Evolutionary conservation across 2,329 filamentous ascomycete genomes (phyloP), one percentile per base, ranked within the genome.

Genomic region (Hypoxylon sp.): DNA sequence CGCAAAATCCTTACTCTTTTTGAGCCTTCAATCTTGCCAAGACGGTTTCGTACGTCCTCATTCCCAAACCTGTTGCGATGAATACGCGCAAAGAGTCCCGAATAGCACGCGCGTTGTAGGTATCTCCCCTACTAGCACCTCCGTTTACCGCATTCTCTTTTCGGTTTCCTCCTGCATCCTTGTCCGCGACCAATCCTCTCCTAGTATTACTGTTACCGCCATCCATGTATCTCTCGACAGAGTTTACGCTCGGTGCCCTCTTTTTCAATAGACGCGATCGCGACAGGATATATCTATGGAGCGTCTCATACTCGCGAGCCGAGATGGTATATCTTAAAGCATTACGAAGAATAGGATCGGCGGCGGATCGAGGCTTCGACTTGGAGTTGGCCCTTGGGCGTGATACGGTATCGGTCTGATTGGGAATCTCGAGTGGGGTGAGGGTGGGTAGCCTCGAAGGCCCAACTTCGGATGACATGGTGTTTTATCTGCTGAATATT

Each of bases 281-380:
- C 54, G 89, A 91, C 40, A 94, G 79, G 43, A 96, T 81, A 67
- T 92, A 91, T 66, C 88, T 87, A 71, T 96, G 91, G 12, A 97
- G 81, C 1, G 87, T 76, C 61, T 90, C 87, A 72, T 97, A 97
- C 71, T 97, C 92, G 70, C 87, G 85, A 30, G 90, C 86, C 5
- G 85, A 88, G 67, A 92, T 91, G 50, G 89, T 94, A 73, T 96
- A 92, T 61, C 91, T 87, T 51, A 97, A 79, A 31, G 90, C 87
- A 71, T 94, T 95, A 71, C 90, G 89, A 48, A 95, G 79, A 57
- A 95, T 80, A 4, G 89, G 88, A 61, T 93, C 88, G 51, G 72
- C 69, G 26, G 71, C 63, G 3, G 70, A 63, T 45, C 50, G 63
- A 6, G 63, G 51, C 26, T 59, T 62, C 1, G 62, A 26, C 16